phyloP scores from a whole-genome alignment of 257 asterid species.

The Lavandula angustifolia region DNA sequence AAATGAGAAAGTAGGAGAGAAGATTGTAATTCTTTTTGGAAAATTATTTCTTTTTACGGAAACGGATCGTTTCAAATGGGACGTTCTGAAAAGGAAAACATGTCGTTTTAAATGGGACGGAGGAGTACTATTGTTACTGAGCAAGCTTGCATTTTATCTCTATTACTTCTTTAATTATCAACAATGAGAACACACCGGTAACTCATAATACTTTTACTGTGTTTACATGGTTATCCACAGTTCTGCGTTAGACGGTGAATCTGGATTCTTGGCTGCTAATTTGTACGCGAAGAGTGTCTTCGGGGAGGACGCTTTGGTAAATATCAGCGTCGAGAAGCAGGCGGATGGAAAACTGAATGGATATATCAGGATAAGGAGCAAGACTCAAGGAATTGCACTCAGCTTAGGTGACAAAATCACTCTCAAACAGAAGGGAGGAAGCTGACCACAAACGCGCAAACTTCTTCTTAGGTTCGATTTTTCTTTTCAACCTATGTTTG shows the following conservation, averaged over 20 bases:
- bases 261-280: slow-evolving; percentile 96
- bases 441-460: slow-evolving; percentile 35
- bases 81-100: no score
- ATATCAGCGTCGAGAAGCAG: slow-evolving; percentile 93
- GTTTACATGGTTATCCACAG: slow-evolving; percentile 44
- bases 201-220: slow-evolving; percentile 24
- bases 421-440: slow-evolving; percentile 96
- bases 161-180: no score
- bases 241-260: slow-evolving; percentile 91
- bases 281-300: slow-evolving; percentile 95
- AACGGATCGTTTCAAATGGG: no score
- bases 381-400: slow-evolving; percentile 97
- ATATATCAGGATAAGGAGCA: slow-evolving; percentile 95
- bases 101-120: no score
- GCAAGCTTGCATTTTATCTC: no score
- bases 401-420: slow-evolving; percentile 98
- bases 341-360: slow-evolving; percentile 83
- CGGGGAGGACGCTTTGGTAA: slow-evolving; percentile 96
- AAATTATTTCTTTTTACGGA: no score
- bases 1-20: no score
- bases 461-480: no score
- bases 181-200: slow-evolving; percentile 5
- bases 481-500: no score
- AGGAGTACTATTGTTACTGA: no score
- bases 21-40: no score